These are phyloP conservation scores for Lagenidium giganteum DNA, from an alignment of 352 stramenopile genomes.

Conservation along the genomic window DNA sequence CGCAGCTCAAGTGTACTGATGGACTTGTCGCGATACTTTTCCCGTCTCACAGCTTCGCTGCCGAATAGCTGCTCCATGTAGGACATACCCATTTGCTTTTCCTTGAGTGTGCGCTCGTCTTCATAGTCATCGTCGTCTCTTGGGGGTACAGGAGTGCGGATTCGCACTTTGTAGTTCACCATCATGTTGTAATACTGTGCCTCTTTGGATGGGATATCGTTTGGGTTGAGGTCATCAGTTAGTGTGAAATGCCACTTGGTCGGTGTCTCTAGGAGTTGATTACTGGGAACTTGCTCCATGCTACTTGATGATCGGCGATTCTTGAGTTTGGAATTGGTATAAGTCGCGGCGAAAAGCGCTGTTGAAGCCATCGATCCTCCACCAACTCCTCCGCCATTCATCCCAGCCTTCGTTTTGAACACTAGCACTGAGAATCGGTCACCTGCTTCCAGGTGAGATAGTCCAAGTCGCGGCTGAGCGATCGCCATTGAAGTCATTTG, in stretches of 20 bases:
- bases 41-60: no score
- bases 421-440: conserved; percentile 41
- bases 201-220: conserved; percentile 45
- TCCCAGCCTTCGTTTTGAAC: conserved; percentile 32
- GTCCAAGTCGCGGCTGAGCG: conserved; percentile 22
- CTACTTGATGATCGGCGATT: no score
- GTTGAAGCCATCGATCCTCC: no score
- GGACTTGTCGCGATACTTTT: no score
- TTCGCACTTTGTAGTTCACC: conserved; percentile 45
- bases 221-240: conserved; percentile 16
- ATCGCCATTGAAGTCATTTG: conserved; percentile 17
- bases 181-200: conserved; percentile 48
- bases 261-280: no score
- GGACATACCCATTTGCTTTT: no score
- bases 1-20: no score
- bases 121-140: neutral
- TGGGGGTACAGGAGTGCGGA: conserved; percentile 8
- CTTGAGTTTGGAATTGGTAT: no score
- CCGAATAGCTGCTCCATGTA: no score
- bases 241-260: conserved; percentile 40
- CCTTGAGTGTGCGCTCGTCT: conserved; percentile 1
- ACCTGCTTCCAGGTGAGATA: conserved; percentile 33
- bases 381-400: neutral
- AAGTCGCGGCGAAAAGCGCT: no score
- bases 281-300: no score